Evolutionary conservation across 306 rosid genomes (phyloP).

Genomic region (Biancaea sappan): DNA sequence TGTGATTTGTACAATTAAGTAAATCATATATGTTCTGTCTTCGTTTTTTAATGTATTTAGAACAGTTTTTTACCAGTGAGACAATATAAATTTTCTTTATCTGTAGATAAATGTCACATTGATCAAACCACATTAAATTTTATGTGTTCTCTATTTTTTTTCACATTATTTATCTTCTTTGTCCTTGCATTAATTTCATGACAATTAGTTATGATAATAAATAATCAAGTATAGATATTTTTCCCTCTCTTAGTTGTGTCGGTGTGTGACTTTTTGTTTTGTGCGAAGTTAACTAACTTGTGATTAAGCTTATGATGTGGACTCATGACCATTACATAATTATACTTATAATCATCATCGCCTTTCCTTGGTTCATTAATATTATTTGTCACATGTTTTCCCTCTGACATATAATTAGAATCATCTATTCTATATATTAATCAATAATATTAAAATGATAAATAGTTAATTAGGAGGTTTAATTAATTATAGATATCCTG

Average conservation of each 20-base stretch:
- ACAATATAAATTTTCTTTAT: too few relatives aligned
- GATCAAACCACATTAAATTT: too few relatives aligned
- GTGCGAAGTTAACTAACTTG: not conserved
- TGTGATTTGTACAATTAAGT: too few relatives aligned
- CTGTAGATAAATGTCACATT: too few relatives aligned
- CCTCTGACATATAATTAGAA: not conserved
- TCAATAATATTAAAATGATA: not conserved
- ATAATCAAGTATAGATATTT: not conserved
- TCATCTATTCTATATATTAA: not conserved
- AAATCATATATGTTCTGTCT: too few relatives aligned
- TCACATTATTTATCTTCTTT: too few relatives aligned
- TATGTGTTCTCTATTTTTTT: too few relatives aligned
- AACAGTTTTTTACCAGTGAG: too few relatives aligned
- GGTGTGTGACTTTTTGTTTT: constrained; percentile 6
- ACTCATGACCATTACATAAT: not conserved
- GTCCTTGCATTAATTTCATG: too few relatives aligned
- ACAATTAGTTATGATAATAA: not conserved
- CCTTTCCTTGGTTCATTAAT: not conserved
- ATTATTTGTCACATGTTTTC: not conserved
- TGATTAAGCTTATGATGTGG: not conserved
- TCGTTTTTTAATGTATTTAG: too few relatives aligned
- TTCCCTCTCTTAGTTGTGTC: not conserved
- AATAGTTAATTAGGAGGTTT: constrained; percentile 1
- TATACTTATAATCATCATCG: not conserved
- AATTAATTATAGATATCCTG: not conserved